Evolutionary conservation across 768 basidiomycete species (phyloP), one percentile per base, ranked within the genome.

Genomic region (Russula lepida): DNA sequence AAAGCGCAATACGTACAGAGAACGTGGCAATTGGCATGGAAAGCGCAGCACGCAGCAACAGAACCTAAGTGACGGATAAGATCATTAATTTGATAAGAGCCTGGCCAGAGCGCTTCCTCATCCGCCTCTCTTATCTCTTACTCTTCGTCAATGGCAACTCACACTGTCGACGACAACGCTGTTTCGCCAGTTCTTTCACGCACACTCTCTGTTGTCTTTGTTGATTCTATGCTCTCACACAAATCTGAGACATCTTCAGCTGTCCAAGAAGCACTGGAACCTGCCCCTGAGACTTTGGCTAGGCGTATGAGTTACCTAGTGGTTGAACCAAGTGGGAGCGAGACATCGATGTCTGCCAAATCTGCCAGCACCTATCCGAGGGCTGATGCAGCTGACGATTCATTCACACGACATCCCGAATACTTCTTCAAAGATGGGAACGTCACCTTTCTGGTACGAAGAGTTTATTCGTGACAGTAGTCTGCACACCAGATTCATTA

Each of bases 391-490:
- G 2, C 12, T 1, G 32, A 51, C 0, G 39, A 41, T 32, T 28
- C 54, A 13, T 62, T 64, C 37, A 25, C 28, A 11, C 63, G 54
- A 15, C 62, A 65, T 23, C 27, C 32, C 25, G 50, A 32, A 35
- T 63, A 58, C 33, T 65, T 50, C 33, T 59, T 63, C 28, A 30
- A 21, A 1, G 62, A 63, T 23, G 62, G 62, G 13, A 65, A 63
- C 25, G 32, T 63, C 23, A 59, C 58, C 0, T 63, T 65, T 46
- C 23, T 65, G 25, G 64, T 65, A 12, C 13, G 62, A 44, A 13
- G 35, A 3, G 35, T 35, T 35, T 5, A 15, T 12, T 2, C 35
- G 15, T 35, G 35, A 35, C 5, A 12, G 11, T 35, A 5, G 13
- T 35, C 4, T 35, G 35, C 35, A 35, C 55, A 6, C 21, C 25